phyloP scores from a whole-genome alignment of 176 grass and related monocot species.

The Musa troglodytarum region DNA sequence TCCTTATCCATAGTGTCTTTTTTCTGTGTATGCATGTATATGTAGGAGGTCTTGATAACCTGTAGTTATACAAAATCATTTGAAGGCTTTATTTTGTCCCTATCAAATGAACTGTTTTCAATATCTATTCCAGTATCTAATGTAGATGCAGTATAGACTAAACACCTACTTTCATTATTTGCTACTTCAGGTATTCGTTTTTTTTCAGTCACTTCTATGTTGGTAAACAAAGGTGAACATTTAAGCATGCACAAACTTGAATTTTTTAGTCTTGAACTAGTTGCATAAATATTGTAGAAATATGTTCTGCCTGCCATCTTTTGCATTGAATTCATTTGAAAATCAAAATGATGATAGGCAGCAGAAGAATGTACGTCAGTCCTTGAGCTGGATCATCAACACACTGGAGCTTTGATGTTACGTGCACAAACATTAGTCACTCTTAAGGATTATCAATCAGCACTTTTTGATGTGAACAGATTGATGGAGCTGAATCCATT shows the following conservation, averaged over 20 bases:
- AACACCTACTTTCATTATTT: too few relatives aligned
- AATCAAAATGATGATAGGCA: conserved; percentile 32
- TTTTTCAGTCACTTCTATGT: not conserved
- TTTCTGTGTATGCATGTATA: too few relatives aligned
- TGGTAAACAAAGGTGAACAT: not conserved
- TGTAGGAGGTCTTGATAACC: too few relatives aligned
- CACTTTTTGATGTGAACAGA: conserved; percentile 91
- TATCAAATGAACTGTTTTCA: too few relatives aligned
- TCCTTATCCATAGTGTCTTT: too few relatives aligned
- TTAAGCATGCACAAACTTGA: not conserved
- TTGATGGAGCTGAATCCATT: conserved; percentile 81
- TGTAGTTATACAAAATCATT: too few relatives aligned
- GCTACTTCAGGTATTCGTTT: too few relatives aligned
- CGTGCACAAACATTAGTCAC: conserved; percentile 92
- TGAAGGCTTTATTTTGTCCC: too few relatives aligned
- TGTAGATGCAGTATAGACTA: too few relatives aligned
- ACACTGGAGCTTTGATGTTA: conserved; percentile 86
- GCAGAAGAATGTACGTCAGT: conserved; percentile 98
- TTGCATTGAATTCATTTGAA: not conserved
- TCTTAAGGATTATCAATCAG: conserved; percentile 85
- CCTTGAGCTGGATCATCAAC: conserved; percentile 77
- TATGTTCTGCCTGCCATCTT: not conserved
- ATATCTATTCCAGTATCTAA: too few relatives aligned
- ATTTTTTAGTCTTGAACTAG: not conserved
- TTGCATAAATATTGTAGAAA: not conserved